Conservation (phyloP, 2,329 filamentous ascomycete species). For the Alternaria angustiovoidea region DNA sequence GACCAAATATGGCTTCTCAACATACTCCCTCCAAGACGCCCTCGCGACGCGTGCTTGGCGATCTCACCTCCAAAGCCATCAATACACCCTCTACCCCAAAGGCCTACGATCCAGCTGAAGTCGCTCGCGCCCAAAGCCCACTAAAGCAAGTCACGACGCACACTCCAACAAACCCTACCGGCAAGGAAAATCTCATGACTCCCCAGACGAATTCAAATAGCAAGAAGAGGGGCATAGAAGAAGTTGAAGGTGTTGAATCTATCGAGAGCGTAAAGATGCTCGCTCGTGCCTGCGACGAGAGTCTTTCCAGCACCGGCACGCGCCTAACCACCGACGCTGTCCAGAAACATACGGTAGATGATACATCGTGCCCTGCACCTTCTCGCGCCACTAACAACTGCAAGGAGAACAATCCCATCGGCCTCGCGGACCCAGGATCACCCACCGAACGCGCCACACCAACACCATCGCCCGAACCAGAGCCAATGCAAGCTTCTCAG, state of each 20-base stretch:
- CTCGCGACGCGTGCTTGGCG: slow-evolving; percentile 47
- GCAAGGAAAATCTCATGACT: slow-evolving; percentile 42
- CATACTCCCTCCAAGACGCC: slow-evolving; percentile 41
- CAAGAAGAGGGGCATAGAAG: slow-evolving; percentile 47
- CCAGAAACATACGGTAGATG: slow-evolving; percentile 38
- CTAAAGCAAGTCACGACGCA: slow-evolving; percentile 44
- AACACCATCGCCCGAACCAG: slow-evolving; percentile 25
- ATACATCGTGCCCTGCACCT: slow-evolving; percentile 21
- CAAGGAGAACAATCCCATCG: slow-evolving; percentile 38
- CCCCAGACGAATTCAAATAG: slow-evolving; percentile 29
- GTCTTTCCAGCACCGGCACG: slow-evolving; percentile 18
- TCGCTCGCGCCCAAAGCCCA: slow-evolving; percentile 41
- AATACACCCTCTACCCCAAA: slow-evolving; percentile 44
- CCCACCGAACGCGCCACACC: slow-evolving; percentile 49
- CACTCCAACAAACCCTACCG: slow-evolving; percentile 28
- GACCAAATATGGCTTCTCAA: slow-evolving; percentile 32
- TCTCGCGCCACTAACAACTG: slow-evolving; percentile 27
- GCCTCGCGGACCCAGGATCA: slow-evolving; percentile 40
- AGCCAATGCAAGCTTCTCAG: slow-evolving; percentile 34
- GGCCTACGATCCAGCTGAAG: slow-evolving; percentile 30
- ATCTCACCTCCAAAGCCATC: slow-evolving; percentile 44
- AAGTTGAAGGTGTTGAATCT: slow-evolving; percentile 45
- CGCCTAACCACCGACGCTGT: slow-evolving; percentile 37
- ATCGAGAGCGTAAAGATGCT: slow-evolving; percentile 37
- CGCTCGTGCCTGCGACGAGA: slow-evolving; percentile 32